phyloP scores from a whole-genome alignment of 1,284 basidiomycete species.

The Fomitopsis betulina region DNA sequence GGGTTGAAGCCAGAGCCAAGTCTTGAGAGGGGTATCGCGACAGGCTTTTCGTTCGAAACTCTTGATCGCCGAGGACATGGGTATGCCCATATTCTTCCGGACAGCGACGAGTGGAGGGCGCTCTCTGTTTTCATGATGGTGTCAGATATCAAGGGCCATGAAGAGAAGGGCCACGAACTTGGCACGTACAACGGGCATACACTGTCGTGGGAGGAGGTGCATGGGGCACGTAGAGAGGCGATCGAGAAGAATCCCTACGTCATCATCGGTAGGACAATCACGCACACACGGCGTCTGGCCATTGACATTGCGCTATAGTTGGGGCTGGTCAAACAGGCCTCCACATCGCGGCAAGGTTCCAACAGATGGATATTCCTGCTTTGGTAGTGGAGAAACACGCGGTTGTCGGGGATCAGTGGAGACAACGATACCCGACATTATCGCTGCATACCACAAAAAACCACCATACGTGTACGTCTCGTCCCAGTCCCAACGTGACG shows the following conservation, averaged over 20 bases:
- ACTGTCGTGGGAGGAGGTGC: slow-evolving; percentile 17
- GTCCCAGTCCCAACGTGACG: neutral
- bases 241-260: slow-evolving; percentile 25
- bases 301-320: slow-evolving; percentile 24
- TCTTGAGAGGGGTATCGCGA: slow-evolving; percentile 15
- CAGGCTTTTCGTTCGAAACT: slow-evolving; percentile 39
- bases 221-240: slow-evolving; percentile 11
- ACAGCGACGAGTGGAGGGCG: slow-evolving; percentile 19
- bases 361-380: slow-evolving; percentile 42
- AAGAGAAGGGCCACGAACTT: slow-evolving; percentile 18
- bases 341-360: slow-evolving; percentile 47
- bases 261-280: slow-evolving; percentile 21
- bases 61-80: slow-evolving; percentile 32
- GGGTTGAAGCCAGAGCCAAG: slow-evolving; percentile 2
- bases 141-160: slow-evolving; percentile 27
- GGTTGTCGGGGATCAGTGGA: slow-evolving; percentile 52
- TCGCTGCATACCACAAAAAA: slow-evolving; percentile 40
- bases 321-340: slow-evolving; percentile 55
- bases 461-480: slow-evolving; percentile 31
- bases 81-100: slow-evolving; percentile 28
- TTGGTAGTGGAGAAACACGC: slow-evolving; percentile 44
- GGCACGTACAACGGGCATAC: slow-evolving; percentile 17
- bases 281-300: neutral
- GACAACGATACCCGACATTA: slow-evolving; percentile 45
- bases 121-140: slow-evolving; percentile 25